Base-by-base conservation (phyloP, 2,329 filamentous ascomycete genomes). In the Clarireedia homoeocarpa region DNA sequence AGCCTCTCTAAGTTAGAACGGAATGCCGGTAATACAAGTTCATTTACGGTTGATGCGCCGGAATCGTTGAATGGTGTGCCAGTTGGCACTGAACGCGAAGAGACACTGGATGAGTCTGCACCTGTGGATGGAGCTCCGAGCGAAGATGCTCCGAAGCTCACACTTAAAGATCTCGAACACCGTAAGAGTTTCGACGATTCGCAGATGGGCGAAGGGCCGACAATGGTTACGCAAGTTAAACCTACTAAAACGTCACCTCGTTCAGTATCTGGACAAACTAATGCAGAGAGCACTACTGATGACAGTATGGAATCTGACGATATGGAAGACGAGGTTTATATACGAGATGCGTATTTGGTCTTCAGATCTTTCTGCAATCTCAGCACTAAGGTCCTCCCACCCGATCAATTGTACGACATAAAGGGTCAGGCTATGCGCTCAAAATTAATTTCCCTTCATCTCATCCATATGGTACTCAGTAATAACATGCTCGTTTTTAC, bases 281-380 rank as follows among this genome's bases (percentile, higher is more conserved):
- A 77, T 1, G 73, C 74, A 4, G 85, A 87, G 53, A 75, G 77
- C 55, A 73, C 75, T 15, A 68, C 71, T 2, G 76, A 81, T 34
- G 83, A 87, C 55, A 71, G 78, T 6, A 69, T 79, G 24, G 84
- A 89, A 55, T 74, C 76, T 20, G 73, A 84, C 20, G 84, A 86
- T 54, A 78, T 79, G 27, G 91, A 96, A 69, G 94, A 99, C 67
- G 94, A 99, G 69, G 89, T 97, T 20, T 97, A 95, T 69, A 91
- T 97, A 65, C 89, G 94, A 64, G 94, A 99, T 73, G 91, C 94
- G 9, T 99, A 97, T 71, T 81, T 99, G 23, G 91, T 99, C 47
- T 97, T 99, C 74, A 83, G 94, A 34, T 96, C 94, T 3, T 94
- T 99, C 75, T 99, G 95, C 78, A 96, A 96, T 72, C 77, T 99